These are phyloP conservation scores for Quercus phellos DNA, from an alignment of 331 rosid genomes.

Conservation along the genomic window DNA sequence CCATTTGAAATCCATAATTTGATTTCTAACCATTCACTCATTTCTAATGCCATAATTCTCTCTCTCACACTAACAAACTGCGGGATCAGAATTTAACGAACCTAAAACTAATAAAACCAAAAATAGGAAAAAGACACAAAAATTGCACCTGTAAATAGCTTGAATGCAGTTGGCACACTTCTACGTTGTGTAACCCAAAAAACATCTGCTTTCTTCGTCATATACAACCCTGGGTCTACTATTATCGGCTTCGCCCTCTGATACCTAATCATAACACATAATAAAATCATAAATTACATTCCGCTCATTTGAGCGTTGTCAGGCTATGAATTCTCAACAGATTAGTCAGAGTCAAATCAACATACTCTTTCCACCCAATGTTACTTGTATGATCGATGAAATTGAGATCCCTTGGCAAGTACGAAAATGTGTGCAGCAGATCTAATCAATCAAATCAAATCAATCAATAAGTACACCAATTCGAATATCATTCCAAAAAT, in stretches of 20 bases:
- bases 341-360: neutral
- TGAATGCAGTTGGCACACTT: slow-evolving; percentile 96
- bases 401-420: slow-evolving; percentile 90
- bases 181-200: slow-evolving; percentile 90
- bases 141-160: slow-evolving; percentile 79
- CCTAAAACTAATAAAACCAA: neutral
- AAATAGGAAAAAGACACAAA: slow-evolving; percentile 1
- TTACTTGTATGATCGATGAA: slow-evolving; percentile 95
- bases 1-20: neutral
- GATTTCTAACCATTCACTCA: neutral
- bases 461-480: neutral
- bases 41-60: neutral
- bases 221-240: slow-evolving; percentile 89
- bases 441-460: slow-evolving; percentile 36
- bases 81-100: too few relatives aligned
- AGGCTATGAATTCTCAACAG: too few relatives aligned
- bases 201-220: slow-evolving; percentile 83
- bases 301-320: too few relatives aligned
- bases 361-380: slow-evolving; percentile 99
- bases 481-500: too few relatives aligned
- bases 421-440: slow-evolving; percentile 84
- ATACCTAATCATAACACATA: slow-evolving; percentile 35
- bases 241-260: slow-evolving; percentile 89
- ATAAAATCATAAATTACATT: too few relatives aligned
- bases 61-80: too few relatives aligned